Conservation (phyloP, 306 rosid species). For the Malus fusca region DNA sequence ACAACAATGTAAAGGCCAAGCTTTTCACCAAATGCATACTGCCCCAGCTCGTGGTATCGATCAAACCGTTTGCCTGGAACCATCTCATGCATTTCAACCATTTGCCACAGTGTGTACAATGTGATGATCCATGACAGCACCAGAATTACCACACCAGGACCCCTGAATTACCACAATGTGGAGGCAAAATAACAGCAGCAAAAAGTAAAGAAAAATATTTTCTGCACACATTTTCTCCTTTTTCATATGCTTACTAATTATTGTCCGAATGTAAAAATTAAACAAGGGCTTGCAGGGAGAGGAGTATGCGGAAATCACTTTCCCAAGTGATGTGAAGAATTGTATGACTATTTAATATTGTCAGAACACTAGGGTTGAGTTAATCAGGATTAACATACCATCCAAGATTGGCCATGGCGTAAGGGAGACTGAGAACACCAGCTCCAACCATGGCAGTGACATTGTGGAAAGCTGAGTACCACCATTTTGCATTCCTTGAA, state of each 20-base stretch:
- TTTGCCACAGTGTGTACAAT: constrained; percentile 57
- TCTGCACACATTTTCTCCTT: too few relatives aligned
- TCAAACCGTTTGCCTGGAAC: constrained; percentile 53
- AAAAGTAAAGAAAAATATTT: neutral
- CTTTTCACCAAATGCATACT: constrained; percentile 50
- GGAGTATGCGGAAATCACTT: too few relatives aligned
- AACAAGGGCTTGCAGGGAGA: too few relatives aligned
- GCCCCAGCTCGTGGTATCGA: constrained; percentile 56
- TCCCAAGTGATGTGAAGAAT: too few relatives aligned
- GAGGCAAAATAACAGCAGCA: neutral
- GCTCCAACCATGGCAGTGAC: constrained; percentile 72
- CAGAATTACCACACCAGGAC: constrained; percentile 63
- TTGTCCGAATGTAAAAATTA: too few relatives aligned
- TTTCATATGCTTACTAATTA: too few relatives aligned
- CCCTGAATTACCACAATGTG: constrained; percentile 33
- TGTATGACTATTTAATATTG: neutral
- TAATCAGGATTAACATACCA: constrained; percentile 23
- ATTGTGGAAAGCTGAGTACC: constrained; percentile 65
- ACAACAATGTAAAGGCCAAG: constrained; percentile 57
- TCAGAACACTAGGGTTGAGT: neutral
- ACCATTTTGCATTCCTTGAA: constrained; percentile 63
- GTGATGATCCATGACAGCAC: constrained; percentile 52
- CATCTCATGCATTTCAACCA: constrained; percentile 66
- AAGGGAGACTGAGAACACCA: constrained; percentile 60
- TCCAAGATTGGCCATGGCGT: constrained; percentile 50